Conservation (phyloP, 306 rosid genomes). For the Chamaecrista fasciculata region DNA sequence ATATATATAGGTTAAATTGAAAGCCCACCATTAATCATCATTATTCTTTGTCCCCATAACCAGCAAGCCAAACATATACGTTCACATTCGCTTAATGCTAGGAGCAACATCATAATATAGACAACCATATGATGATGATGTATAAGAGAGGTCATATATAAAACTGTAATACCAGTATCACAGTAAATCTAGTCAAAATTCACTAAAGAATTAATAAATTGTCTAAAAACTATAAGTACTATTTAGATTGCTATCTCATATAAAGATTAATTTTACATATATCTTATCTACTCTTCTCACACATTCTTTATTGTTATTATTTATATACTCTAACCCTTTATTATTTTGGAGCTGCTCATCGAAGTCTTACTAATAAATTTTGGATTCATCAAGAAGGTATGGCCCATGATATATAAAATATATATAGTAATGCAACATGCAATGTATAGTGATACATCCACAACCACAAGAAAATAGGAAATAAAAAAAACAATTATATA, state of each 20-base stretch:
- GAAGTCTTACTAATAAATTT: no score
- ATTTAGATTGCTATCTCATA: no score
- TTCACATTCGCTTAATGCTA: conserved; percentile 29
- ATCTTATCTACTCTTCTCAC: no score
- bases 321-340: no score
- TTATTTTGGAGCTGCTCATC: no score
- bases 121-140: conserved; percentile 33
- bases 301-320: no score
- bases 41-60: conserved; percentile 52
- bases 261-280: no score
- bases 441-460: conserved; percentile 36
- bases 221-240: no score
- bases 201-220: no score
- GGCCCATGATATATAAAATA: conserved; percentile 49
- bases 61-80: conserved; percentile 39
- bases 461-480: not conserved
- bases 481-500: not conserved
- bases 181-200: no score
- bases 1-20: conserved; percentile 19
- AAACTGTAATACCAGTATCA: no score
- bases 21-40: conserved; percentile 39
- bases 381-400: no score
- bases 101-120: conserved; percentile 48
- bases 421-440: conserved; percentile 49
- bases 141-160: conserved; percentile 23